Evolutionary conservation across 129 eudicot species (phyloP).

Genomic region (Arctium lappa): DNA sequence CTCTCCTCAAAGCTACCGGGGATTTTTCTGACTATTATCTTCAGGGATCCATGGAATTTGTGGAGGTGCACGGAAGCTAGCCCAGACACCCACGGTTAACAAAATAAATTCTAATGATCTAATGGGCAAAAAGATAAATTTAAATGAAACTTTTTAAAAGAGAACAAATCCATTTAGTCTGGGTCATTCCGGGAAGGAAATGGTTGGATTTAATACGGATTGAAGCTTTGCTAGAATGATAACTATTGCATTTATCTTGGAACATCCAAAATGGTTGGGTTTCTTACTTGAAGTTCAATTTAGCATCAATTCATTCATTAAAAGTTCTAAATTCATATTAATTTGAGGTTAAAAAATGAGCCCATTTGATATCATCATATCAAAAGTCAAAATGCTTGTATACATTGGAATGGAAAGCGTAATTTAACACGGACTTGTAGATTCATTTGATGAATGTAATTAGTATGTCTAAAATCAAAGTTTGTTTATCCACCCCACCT

Average conservation of each 20-base stretch:
- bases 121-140: not conserved
- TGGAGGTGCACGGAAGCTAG: not conserved
- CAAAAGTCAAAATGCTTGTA: conserved; percentile 3
- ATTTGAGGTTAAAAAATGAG: not conserved
- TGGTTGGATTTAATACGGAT: not conserved
- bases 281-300: not conserved
- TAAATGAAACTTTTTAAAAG: not conserved
- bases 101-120: not conserved
- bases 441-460: not conserved
- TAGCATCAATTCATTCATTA: not conserved
- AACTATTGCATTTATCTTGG: not conserved
- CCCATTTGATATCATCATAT: not conserved
- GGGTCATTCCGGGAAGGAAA: not conserved
- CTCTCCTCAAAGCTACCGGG: no score
- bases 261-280: not conserved
- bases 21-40: no score
- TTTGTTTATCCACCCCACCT: not conserved
- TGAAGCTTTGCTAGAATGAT: not conserved
- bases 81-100: not conserved
- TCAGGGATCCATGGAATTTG: not conserved
- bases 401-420: not conserved
- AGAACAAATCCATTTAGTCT: not conserved
- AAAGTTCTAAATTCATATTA: not conserved
- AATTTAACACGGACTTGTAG: not conserved
- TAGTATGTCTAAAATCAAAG: not conserved